Evolutionary conservation across 1,139 yeast species (phyloP), one percentile per base, ranked within the genome.

Genomic region (Taphrina betulina): DNA sequence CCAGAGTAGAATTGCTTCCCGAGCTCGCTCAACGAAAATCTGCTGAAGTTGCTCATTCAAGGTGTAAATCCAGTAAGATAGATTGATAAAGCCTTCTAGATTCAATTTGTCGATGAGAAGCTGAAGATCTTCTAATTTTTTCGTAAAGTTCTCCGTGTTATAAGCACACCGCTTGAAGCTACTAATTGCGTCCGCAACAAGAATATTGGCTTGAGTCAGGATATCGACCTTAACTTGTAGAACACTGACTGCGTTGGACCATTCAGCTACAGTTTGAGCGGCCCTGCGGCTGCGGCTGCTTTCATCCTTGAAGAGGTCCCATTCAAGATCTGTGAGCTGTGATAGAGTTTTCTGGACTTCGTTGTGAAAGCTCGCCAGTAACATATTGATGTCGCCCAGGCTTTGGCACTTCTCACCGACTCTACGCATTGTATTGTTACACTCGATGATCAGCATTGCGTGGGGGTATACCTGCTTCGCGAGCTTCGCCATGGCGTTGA

Each of bases 391-490:
- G 17, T 74, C 75, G 7, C 71, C 70, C 0, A 80, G 71, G 3
- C 60, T 61, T 2, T 67, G 71, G 17, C 71, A 59, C 0, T 58
- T 58, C 1, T 41, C 24, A 16, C 69, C 45, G 0, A 70, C 59
- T 4, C 63, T 60, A 22, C 65, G 58, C 36, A 75, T 64, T 1
- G 72, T 68, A 7, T 70, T 67, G 17, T 81, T 50, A 1, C 77
- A 71, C 60, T 85, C 94, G 7, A 70, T 67, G 12, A 87, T 64
- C 12, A 77, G 74, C 1, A 76, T 72, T 0, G 87, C 83, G 60
- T 78, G 75, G 0, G 90, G 89, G 50, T 80, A 76, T 0, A 84
- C 66, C 29, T 75, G 72, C 55, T 75, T 74, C 44, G 71, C 78
- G 59, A 67, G 77, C 65, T 72, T 75, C 40, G 78, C 77, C 58